phyloP scores from a whole-genome alignment of 441 rosid species.

The Erodium moschatum region DNA sequence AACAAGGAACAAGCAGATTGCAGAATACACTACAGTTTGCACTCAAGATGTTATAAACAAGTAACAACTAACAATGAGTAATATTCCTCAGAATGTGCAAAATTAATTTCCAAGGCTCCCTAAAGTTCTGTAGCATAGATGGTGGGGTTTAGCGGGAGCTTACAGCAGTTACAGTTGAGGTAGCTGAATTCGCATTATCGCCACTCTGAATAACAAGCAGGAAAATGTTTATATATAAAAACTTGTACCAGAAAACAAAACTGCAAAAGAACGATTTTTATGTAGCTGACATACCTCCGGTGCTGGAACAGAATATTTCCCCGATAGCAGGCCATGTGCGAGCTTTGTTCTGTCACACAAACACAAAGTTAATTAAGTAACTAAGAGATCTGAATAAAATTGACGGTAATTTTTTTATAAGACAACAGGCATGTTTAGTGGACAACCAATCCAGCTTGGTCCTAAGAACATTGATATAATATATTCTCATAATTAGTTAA shows the following conservation, averaged over 20 bases:
- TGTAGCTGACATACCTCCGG: conserved; percentile 40
- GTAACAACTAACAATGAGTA: background rate
- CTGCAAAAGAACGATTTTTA: conserved; percentile 9
- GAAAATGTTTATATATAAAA: background rate
- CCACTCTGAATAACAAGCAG: conserved; percentile 32
- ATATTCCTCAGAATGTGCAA: background rate
- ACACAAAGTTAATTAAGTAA: conserved; percentile 4
- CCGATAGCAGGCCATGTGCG: conserved; percentile 89
- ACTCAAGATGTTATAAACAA: background rate
- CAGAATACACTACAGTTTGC: background rate
- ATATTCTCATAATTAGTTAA: conserved; percentile 6
- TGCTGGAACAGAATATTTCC: conserved; percentile 73
- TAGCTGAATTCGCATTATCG: conserved; percentile 28
- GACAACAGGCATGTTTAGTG: conserved; percentile 6
- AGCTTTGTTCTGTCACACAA: conserved; percentile 69
- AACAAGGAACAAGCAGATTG: background rate
- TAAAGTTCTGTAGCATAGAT: background rate
- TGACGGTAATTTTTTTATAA: conserved; percentile 11
- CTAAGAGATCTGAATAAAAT: background rate
- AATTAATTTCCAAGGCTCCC: background rate
- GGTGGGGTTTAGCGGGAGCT: conserved; percentile 24
- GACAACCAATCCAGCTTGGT: background rate
- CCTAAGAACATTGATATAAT: background rate
- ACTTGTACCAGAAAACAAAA: conserved; percentile 12
- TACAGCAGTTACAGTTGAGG: conserved; percentile 35